These are phyloP conservation scores for Ganoderma lucidum DNA, from an alignment of 1,284 basidiomycete species.

Conservation along the genomic window DNA sequence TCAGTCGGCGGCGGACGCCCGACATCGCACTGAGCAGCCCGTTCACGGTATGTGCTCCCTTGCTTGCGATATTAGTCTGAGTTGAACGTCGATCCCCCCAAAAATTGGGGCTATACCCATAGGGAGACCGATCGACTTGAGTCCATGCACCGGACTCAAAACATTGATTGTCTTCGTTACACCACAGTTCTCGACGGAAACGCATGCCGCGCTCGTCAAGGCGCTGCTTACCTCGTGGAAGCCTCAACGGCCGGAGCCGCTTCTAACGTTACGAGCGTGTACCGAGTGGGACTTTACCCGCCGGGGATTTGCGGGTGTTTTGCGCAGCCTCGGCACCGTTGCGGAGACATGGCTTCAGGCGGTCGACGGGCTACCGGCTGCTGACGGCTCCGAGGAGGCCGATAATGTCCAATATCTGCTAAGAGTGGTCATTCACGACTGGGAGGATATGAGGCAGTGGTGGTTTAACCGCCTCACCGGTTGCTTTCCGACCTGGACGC, in stretches of 20 bases:
- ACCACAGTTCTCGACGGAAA: background rate
- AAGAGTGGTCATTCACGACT: background rate
- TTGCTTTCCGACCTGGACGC: background rate
- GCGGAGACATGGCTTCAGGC: background rate
- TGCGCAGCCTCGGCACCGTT: background rate
- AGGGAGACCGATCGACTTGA: background rate
- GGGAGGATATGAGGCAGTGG: background rate
- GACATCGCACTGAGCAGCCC: constrained; percentile 44
- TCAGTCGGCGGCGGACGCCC: constrained; percentile 67
- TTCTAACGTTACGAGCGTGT: background rate
- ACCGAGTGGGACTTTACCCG: background rate
- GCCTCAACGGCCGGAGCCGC: background rate
- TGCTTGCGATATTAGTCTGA: too few relatives aligned
- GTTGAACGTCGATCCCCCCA: too few relatives aligned
- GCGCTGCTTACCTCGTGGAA: background rate
- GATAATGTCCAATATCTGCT: background rate
- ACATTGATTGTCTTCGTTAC: background rate
- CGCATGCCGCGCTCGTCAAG: background rate
- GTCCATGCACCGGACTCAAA: background rate
- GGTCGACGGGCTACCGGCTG: background rate
- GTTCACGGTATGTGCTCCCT: too few relatives aligned
- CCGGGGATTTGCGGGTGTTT: background rate
- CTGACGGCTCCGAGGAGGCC: too few relatives aligned
- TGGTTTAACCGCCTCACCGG: background rate
- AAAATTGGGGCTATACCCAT: background rate